phyloP scores from a whole-genome alignment of 2,329 filamentous ascomycete genomes.

The Rugonectria rugulosa region DNA sequence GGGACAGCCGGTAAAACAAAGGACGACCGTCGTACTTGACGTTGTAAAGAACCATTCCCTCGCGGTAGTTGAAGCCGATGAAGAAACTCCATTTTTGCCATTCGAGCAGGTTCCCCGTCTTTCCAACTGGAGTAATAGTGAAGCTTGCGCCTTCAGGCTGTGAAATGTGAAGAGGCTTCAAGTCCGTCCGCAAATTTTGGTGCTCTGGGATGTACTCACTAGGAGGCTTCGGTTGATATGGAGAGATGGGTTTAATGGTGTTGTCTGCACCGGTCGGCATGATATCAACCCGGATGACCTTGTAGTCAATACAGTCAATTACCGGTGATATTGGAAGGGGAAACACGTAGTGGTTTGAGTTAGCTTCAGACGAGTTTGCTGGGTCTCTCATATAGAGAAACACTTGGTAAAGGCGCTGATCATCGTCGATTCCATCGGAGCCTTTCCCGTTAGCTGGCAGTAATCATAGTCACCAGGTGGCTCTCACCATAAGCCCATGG shows the following conservation, averaged over 20 bases:
- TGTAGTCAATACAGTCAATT: conserved; percentile 63
- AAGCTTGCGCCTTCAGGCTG: conserved; percentile 17
- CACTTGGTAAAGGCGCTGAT: conserved; percentile 31
- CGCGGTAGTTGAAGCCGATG: conserved; percentile 18
- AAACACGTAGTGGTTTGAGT: conserved; percentile 70
- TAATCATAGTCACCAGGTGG: accelerated
- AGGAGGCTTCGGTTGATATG: conserved; percentile 65
- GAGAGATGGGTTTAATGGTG: conserved; percentile 55
- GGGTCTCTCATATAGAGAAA: conserved; percentile 55
- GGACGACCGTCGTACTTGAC: conserved; percentile 17
- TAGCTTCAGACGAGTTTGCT: conserved; percentile 50
- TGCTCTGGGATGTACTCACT: conserved; percentile 16
- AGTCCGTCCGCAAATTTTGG: conserved; percentile 1
- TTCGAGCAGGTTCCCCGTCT: conserved; percentile 55
- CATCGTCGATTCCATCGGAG: conserved; percentile 29
- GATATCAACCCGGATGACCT: conserved; percentile 65
- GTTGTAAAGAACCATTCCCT: conserved; percentile 12
- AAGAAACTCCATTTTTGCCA: conserved; percentile 23
- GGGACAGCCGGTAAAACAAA: conserved; percentile 17
- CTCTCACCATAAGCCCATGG: conserved; percentile 31
- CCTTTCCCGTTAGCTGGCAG: conserved; percentile 7
- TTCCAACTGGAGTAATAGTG: conserved; percentile 5
- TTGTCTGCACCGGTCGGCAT: conserved; percentile 57
- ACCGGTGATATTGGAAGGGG: conserved; percentile 67
- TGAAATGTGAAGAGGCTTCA: conserved; percentile 1